These are phyloP conservation scores for Paramecium sexaurelia DNA, from an alignment of 73 alveolate genomes.

Conservation along the genomic window DNA sequence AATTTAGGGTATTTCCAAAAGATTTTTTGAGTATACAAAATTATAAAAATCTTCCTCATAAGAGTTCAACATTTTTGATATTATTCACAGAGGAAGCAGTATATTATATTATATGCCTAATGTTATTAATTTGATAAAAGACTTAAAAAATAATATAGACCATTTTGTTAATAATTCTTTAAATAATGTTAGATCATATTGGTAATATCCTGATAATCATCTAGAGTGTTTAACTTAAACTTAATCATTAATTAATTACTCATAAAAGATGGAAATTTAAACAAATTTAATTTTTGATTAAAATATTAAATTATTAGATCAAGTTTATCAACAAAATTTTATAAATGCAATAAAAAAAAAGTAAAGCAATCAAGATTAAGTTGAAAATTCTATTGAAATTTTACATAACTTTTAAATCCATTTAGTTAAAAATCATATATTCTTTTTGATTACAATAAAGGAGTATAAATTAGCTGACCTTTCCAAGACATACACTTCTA, in stretches of 20 bases:
- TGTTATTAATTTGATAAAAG: background rate
- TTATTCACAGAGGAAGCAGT: background rate
- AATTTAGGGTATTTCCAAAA: background rate
- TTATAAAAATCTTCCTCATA: background rate
- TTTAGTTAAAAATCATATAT: background rate
- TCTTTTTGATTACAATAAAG: background rate
- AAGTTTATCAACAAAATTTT: background rate
- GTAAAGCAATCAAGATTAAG: background rate
- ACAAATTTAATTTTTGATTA: background rate
- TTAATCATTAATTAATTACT: background rate
- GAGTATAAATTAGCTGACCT: background rate
- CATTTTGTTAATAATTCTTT: background rate
- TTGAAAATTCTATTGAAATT: background rate
- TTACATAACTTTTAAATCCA: background rate
- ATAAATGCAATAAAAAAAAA: background rate
- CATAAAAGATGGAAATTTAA: background rate
- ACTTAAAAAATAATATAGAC: background rate
- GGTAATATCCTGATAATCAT: constrained; percentile 10
- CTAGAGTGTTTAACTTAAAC: background rate
- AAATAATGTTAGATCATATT: background rate
- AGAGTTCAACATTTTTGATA: background rate
- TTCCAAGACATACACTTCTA: background rate
- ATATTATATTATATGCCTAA: background rate
- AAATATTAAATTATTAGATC: background rate
- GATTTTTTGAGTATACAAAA: background rate